phyloP scores from a whole-genome alignment of 257 asterid species.

The Echium plantagineum region DNA sequence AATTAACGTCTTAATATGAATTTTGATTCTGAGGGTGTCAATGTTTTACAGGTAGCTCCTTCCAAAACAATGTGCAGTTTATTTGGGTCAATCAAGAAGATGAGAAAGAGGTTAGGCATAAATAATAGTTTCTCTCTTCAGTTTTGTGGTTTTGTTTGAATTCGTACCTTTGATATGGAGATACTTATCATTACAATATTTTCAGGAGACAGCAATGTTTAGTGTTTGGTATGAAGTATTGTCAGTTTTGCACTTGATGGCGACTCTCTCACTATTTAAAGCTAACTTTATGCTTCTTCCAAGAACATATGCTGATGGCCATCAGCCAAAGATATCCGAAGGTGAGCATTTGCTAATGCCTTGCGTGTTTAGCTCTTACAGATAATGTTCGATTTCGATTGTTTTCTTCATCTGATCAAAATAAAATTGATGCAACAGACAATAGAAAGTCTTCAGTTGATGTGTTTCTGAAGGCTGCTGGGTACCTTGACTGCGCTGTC shows the following conservation, averaged over 20 bases:
- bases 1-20: conserved; percentile 9
- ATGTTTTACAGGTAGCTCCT: conserved; percentile 60
- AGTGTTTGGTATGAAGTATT: conserved; percentile 92
- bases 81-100: conserved; percentile 98
- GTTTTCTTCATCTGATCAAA: conserved; percentile 7
- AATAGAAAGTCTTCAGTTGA: conserved; percentile 81
- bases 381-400: conserved; percentile 5
- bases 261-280: conserved; percentile 71
- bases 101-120: conserved; percentile 59
- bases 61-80: conserved; percentile 83
- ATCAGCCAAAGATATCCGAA: conserved; percentile 88
- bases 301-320: conserved; percentile 70
- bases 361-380: conserved; percentile 6
- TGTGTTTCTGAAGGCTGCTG: conserved; percentile 87
- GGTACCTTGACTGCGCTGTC: conserved; percentile 93
- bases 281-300: conserved; percentile 92
- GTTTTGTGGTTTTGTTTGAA: background rate
- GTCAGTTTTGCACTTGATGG: conserved; percentile 97
- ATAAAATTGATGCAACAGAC: conserved; percentile 34
- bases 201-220: conserved; percentile 78
- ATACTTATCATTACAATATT: background rate
- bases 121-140: background rate
- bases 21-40: conserved; percentile 14
- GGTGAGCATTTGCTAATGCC: conserved; percentile 33
- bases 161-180: background rate